These are phyloP conservation scores for Pseudogymnoascus sp. DNA, from an alignment of 2,329 filamentous ascomycete species.

Conservation along the genomic window DNA sequence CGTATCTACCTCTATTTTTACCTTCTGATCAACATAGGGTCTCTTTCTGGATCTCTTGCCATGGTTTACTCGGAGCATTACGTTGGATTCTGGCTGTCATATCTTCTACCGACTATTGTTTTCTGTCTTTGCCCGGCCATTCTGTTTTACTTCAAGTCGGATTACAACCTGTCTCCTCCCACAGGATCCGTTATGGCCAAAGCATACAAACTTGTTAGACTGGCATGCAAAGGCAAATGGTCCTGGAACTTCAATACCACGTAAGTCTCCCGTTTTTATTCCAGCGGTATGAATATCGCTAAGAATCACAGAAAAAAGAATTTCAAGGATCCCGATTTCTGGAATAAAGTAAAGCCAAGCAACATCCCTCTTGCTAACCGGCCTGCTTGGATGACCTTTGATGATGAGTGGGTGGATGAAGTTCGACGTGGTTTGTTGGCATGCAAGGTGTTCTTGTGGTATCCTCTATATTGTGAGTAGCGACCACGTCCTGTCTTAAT, in stretches of 20 bases:
- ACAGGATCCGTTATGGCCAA: conserved; percentile 65
- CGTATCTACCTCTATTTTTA: conserved; percentile 64
- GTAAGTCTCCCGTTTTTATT: background rate
- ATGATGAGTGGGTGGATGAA: conserved; percentile 76
- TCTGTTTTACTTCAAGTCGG: conserved; percentile 47
- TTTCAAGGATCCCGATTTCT: conserved; percentile 46
- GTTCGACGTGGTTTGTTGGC: conserved; percentile 61
- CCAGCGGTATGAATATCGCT: background rate
- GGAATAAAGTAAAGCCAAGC: conserved; percentile 62
- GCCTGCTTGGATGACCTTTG: conserved; percentile 70
- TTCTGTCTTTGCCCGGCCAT: conserved; percentile 56
- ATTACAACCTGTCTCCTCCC: conserved; percentile 55
- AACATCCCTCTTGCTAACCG: conserved; percentile 45
- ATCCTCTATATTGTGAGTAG: conserved; percentile 34
- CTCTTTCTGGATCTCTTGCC: conserved; percentile 46
- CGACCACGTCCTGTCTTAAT: conserved; percentile 20
- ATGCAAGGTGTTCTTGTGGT: conserved; percentile 57
- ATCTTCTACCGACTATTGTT: conserved; percentile 55
- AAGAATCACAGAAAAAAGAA: conserved; percentile 29
- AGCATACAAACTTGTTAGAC: conserved; percentile 50
- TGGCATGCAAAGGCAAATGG: conserved; percentile 56
- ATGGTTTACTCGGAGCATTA: conserved; percentile 72
- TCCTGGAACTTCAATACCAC: conserved; percentile 47
- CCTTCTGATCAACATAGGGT: conserved; percentile 60
- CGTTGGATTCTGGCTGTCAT: conserved; percentile 67